Conservation (phyloP, 2,329 filamentous ascomycete species). For the Fusarium bactridioides region DNA sequence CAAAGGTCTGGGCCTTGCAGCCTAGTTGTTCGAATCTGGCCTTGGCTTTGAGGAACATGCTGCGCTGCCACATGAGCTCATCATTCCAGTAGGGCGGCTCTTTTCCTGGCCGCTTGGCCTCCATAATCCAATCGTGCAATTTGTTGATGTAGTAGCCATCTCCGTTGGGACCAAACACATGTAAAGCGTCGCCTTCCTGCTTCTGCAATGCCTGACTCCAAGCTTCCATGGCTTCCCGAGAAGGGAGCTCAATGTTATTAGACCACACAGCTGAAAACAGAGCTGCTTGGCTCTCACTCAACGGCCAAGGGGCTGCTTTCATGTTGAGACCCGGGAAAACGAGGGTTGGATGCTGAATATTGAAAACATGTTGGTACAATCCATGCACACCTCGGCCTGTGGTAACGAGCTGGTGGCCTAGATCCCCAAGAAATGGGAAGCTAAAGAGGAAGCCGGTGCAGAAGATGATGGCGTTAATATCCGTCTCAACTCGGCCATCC, state of each 20-base stretch:
- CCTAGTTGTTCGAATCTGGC: constrained; percentile 74
- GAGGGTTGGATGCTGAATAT: constrained; percentile 77
- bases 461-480: constrained; percentile 81
- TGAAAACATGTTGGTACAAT: constrained; percentile 82
- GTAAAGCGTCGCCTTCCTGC: constrained; percentile 45
- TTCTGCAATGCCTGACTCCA: constrained; percentile 76
- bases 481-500: constrained; percentile 68
- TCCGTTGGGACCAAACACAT: constrained; percentile 44
- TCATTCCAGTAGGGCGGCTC: constrained; percentile 75
- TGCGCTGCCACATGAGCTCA: constrained; percentile 75
- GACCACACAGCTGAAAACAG: constrained; percentile 81
- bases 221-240: constrained; percentile 66
- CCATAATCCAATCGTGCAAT: constrained; percentile 67
- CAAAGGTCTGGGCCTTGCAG: constrained; percentile 68
- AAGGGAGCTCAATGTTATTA: constrained; percentile 71
- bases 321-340: constrained; percentile 79
- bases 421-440: constrained; percentile 72
- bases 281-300: constrained; percentile 81
- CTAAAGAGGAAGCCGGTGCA: constrained; percentile 91
- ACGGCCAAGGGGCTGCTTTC: constrained; percentile 86
- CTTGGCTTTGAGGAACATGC: constrained; percentile 73
- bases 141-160: constrained; percentile 77
- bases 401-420: constrained; percentile 64
- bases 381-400: constrained; percentile 75
- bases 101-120: constrained; percentile 65